These are phyloP conservation scores for Colletotrichum simmondsii DNA, from an alignment of 2,329 filamentous ascomycete species.

Conservation along the genomic window DNA sequence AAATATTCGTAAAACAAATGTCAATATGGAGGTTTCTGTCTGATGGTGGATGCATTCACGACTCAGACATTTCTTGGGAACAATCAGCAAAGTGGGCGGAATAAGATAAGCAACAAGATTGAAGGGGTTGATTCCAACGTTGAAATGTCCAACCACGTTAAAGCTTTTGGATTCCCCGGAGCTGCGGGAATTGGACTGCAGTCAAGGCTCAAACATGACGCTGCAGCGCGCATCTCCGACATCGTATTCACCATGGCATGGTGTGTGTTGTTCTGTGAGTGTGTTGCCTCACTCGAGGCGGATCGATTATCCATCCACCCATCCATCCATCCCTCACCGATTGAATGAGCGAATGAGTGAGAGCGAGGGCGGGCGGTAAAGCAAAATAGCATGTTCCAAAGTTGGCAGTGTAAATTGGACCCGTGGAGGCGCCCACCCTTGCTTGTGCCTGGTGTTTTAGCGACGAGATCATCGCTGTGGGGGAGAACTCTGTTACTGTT, in stretches of 20 bases:
- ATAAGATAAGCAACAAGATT: constrained; percentile 23
- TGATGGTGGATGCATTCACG: constrained; percentile 26
- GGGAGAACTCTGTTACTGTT: constrained; percentile 4
- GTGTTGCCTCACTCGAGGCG: not conserved
- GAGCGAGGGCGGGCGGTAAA: not conserved
- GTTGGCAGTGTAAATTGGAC: not conserved
- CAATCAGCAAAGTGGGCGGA: constrained; percentile 19
- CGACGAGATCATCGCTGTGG: constrained; percentile 22
- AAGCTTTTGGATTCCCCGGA: not conserved
- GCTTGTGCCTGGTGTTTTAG: not conserved
- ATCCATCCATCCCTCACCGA: not conserved
- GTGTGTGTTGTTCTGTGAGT: not conserved
- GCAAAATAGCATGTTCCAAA: constrained; percentile 10
- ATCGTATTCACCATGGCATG: not conserved
- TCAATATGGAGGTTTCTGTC: not conserved
- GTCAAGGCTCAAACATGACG: not conserved
- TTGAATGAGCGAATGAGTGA: not conserved
- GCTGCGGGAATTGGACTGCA: not conserved
- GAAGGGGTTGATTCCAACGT: constrained; percentile 14
- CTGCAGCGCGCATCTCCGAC: not conserved
- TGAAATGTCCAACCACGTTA: not conserved
- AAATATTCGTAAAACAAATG: not conserved
- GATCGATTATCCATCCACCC: not conserved
- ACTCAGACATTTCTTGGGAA: constrained; percentile 16
- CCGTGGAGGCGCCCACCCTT: not conserved